Percentiles rank a stretch among this genome's conserved stretches.
These are phyloP conservation scores for Escovopsis weberi DNA, from an alignment of 2,329 filamentous ascomycete species.

Conservation along the genomic window DNA sequence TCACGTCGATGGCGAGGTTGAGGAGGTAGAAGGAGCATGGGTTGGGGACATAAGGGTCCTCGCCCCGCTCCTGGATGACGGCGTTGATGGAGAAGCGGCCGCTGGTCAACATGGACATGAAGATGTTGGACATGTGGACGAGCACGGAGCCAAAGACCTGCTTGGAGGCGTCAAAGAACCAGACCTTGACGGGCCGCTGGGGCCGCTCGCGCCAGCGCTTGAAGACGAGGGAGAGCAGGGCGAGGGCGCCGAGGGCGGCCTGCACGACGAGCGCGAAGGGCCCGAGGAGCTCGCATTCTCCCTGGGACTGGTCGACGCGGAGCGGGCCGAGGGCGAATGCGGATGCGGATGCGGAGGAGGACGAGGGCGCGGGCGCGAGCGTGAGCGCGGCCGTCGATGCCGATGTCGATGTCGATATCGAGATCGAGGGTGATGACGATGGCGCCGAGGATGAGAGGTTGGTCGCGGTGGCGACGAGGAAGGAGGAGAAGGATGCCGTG, in stretches of 20 bases:
- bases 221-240: conserved; percentile 74
- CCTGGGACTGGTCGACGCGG: conserved; percentile 34
- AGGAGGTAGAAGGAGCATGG: conserved; percentile 94
- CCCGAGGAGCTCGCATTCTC: conserved; percentile 77
- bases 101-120: conserved; percentile 92
- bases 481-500: background rate
- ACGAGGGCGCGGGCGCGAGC: too few relatives aligned
- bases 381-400: conserved; percentile 1
- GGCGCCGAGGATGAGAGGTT: background rate
- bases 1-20: conserved; percentile 88
- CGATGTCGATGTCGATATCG: conserved; percentile 8
- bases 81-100: conserved; percentile 59
- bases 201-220: conserved; percentile 89
- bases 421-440: background rate
- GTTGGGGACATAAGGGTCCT: conserved; percentile 58
- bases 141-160: conserved; percentile 90
- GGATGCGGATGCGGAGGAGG: conserved; percentile 6
- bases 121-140: conserved; percentile 81
- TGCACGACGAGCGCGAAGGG: conserved; percentile 87
- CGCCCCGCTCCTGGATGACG: conserved; percentile 25
- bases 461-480: background rate
- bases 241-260: conserved; percentile 67
- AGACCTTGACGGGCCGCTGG: conserved; percentile 85
- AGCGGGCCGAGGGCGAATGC: conserved; percentile 8
- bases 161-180: conserved; percentile 96